Percentiles rank a stretch among this genome's conserved stretches.
phyloP scores from a whole-genome alignment of 768 basidiomycete species.

The Agaricus subrufescens region DNA sequence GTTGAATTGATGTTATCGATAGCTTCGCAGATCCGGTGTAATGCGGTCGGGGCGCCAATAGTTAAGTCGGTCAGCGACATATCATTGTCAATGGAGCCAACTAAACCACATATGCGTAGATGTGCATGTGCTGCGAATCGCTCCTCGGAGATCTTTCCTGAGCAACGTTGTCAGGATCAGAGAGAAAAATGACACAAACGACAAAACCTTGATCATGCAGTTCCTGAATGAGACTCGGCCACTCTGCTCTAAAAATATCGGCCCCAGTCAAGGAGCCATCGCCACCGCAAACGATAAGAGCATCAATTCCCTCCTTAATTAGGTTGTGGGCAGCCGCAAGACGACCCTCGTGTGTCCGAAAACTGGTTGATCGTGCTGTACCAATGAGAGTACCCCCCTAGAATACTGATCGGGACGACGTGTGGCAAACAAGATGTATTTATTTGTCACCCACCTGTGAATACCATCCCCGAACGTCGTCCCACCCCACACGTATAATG shows the following conservation, averaged over 20 bases:
- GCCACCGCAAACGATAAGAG: constrained; percentile 94
- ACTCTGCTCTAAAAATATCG: constrained; percentile 89
- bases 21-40: constrained; percentile 95
- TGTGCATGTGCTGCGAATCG: constrained; percentile 72
- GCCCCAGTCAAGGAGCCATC: constrained; percentile 97
- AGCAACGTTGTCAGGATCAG: background rate
- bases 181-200: background rate
- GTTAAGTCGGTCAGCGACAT: constrained; percentile 98
- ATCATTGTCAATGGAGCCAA: constrained; percentile 98
- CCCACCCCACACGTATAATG: constrained; percentile 96
- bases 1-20: constrained; percentile 99
- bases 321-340: constrained; percentile 86
- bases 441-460: constrained; percentile 55
- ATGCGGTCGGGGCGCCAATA: constrained; percentile 92
- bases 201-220: constrained; percentile 57
- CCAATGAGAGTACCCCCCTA: constrained; percentile 95
- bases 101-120: constrained; percentile 95
- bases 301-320: constrained; percentile 95
- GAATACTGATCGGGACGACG: constrained; percentile 3
- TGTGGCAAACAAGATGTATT: background rate
- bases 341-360: constrained; percentile 86
- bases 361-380: constrained; percentile 81
- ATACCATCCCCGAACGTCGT: constrained; percentile 96
- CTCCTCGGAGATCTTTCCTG: constrained; percentile 71
- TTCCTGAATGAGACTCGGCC: constrained; percentile 78